Evolutionary conservation across 371 early-diverging fungal genomes (phyloP), one percentile per base, ranked within the genome.

Genomic region (Mortierella sp.): DNA sequence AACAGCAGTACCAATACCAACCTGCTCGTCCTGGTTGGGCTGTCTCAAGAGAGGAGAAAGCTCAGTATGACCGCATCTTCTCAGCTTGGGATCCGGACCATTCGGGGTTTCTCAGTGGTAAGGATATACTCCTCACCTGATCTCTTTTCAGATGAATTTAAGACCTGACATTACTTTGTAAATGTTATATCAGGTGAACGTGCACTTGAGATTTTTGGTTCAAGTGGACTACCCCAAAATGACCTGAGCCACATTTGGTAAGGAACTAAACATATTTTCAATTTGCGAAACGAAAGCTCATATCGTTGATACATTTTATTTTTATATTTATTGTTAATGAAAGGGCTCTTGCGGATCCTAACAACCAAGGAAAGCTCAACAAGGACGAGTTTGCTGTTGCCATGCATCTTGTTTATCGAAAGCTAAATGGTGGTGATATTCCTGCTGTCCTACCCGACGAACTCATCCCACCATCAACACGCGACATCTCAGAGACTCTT

Each of bases 301-400:
- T 16, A 45, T 43, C 43, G 28, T 9, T 22, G 83, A 55, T 33
- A 3, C 58, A 28, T n/a, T 67, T 59, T 58, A 33, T 40, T 11
- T 45, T 58, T 7, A 13, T 16, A 45, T 45, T 45, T 4, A 10
- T 36, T 53, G 38, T 40, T 41, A 28, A 32, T 50, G 50, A n/a
- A 36, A 94, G 94, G 96, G 89, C 86, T 48, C 87, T 98, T 45
- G 86, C 96, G 11, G 97, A 97, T 79, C 92, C 92, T 40, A 92
- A 93, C 66, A 92, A 94, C 72, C 89, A 91, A 72, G 98, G 97
- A 40, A 93, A 94, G 73, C 91, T 98, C 62, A 96, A 95, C 76
- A 72, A 92, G 22, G 95, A 97, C 83, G 97, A 97, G 84, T 98
- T 97, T 76, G 92, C 96, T 10, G 96, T 97, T 1, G 97, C 97